Evolutionary conservation across 2,329 filamentous ascomycete genomes (phyloP).

Genomic region (Neospermospora avenae): DNA sequence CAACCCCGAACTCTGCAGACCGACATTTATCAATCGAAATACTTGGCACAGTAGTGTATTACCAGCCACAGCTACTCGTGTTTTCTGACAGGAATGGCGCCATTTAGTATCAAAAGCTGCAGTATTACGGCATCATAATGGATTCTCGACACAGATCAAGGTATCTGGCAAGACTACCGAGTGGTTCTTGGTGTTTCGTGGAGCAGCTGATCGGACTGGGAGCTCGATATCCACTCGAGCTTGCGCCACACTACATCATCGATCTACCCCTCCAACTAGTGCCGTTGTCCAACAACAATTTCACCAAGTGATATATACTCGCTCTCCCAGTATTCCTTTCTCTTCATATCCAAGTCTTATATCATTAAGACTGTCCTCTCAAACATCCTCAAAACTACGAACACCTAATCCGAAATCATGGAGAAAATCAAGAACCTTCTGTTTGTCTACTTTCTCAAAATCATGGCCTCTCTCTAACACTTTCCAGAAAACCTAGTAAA

Average conservation of each 20-base stretch:
- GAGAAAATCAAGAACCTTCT: constrained; percentile 35
- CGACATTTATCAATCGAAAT: not conserved
- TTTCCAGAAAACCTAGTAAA: constrained; percentile 2
- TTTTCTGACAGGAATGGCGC: constrained; percentile 8
- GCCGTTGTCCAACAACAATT: not conserved
- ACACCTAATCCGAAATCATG: constrained; percentile 24
- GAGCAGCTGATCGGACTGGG: not conserved
- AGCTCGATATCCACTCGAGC: constrained; percentile 7
- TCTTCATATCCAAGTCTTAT: not conserved
- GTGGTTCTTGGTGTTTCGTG: not conserved
- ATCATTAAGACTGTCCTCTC: not conserved
- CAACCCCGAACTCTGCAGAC: not conserved
- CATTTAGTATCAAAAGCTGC: not conserved
- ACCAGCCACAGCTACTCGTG: not conserved
- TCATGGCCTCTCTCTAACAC: not conserved
- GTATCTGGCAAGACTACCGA: not conserved
- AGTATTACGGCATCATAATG: constrained; percentile 5
- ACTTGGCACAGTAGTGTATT: not conserved
- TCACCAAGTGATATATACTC: not conserved
- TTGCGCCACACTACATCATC: constrained; percentile 19
- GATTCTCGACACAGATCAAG: not conserved
- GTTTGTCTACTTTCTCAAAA: constrained; percentile 19
- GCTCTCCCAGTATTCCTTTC: not conserved
- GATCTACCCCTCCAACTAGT: constrained; percentile 10
- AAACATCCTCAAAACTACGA: not conserved